Percentiles rank a stretch among this genome's conserved stretches.
Evolutionary conservation across 768 basidiomycete genomes (phyloP).

Genomic region (Phylloporus scabripes): DNA sequence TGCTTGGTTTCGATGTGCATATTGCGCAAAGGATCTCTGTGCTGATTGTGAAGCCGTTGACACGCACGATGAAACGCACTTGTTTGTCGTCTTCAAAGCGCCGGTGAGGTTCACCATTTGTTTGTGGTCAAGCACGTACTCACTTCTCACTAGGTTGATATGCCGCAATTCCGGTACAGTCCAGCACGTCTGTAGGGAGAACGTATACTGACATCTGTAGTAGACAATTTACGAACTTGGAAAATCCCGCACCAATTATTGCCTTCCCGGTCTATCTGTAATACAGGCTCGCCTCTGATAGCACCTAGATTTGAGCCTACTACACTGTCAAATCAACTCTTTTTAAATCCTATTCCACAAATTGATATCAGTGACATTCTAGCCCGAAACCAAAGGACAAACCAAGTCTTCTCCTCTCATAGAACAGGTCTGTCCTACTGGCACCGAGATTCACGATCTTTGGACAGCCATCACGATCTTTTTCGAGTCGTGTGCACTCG

Average conservation of each 20-base stretch:
- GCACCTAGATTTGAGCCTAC: too few species aligned
- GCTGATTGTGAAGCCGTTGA: constrained; percentile 74
- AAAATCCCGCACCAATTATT: constrained; percentile 58
- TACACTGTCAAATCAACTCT: constrained; percentile 19
- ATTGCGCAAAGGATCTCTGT: constrained; percentile 86
- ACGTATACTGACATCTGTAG: constrained; percentile 7
- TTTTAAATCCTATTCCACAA: constrained; percentile 21
- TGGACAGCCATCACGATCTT: constrained; percentile 96
- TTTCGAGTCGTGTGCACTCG: constrained; percentile 93
- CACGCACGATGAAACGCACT: constrained; percentile 75
- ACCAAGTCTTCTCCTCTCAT: constrained; percentile 85
- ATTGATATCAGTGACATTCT: background rate
- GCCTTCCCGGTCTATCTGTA: constrained; percentile 55
- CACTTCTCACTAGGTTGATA: constrained; percentile 51
- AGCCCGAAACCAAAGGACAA: constrained; percentile 16
- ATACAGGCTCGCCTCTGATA: background rate
- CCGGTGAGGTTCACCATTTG: constrained; percentile 39
- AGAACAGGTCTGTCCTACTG: constrained; percentile 87
- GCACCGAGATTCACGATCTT: constrained; percentile 98
- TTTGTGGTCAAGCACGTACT: constrained; percentile 1
- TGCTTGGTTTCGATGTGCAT: constrained; percentile 87
- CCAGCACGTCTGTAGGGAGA: background rate
- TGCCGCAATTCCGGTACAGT: constrained; percentile 64
- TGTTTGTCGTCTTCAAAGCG: constrained; percentile 88
- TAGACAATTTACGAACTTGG: constrained; percentile 54